A percentile compares a stretch with the other conserved stretches of the same genome.
phyloP scores from a whole-genome alignment of 257 asterid species.

The Forsythia suspensa region DNA sequence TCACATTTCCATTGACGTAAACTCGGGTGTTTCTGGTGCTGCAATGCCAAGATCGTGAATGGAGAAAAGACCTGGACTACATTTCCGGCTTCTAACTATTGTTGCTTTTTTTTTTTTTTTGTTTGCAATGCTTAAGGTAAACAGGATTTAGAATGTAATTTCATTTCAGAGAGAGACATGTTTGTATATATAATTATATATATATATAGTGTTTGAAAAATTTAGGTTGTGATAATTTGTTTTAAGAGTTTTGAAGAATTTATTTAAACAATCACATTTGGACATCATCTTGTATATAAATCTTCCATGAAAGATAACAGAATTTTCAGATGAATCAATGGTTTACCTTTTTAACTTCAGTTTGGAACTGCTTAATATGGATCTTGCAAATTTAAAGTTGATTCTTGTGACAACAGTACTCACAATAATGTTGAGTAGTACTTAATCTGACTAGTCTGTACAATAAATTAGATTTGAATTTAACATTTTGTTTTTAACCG shows the following conservation, averaged over 20 bases:
- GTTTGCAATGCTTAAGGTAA: not conserved
- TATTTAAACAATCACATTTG: not conserved
- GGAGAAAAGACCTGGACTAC: conserved; percentile 3
- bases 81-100: not conserved
- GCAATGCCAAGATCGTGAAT: conserved; percentile 39
- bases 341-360: not conserved
- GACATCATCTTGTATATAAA: not conserved
- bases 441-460: not conserved
- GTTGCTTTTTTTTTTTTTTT: not conserved
- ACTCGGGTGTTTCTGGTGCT: conserved; percentile 37
- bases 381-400: not conserved
- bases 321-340: not conserved
- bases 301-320: not conserved
- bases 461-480: too few relatives aligned
- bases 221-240: not conserved
- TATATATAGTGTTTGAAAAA: not conserved
- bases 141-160: conserved; percentile 4
- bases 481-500: too few relatives aligned
- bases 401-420: not conserved
- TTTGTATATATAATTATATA: not conserved
- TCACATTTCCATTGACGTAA: conserved; percentile 39
- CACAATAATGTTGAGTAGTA: not conserved
- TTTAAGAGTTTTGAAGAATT: not conserved
- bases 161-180: not conserved
- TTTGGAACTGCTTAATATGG: not conserved